Base-by-base conservation (phyloP, 2,329 filamentous ascomycete genomes). In the Aspergillus udagawae region DNA sequence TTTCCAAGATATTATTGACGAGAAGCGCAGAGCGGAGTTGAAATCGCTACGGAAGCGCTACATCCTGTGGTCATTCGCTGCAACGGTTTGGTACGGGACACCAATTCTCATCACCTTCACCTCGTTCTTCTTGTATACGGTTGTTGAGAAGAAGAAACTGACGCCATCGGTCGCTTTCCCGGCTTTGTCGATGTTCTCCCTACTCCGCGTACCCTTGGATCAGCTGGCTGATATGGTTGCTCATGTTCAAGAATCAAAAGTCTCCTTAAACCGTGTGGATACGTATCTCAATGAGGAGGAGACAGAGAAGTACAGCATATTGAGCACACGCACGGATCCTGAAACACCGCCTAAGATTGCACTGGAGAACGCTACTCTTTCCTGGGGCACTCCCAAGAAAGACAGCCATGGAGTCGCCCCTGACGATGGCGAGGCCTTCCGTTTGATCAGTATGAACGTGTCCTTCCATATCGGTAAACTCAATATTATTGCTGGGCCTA, bases 171-270 rank as follows among this genome's bases (percentile, higher is more conserved):
- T 97, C 60, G 94, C 94, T 3, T 99, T 99, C 75, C 97, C 94
- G 1, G 92, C 94, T 41, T 87, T 99, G 54, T 97, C 94, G 0
- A 86, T 99, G 62, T 99, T 99, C 74, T 92, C 92, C 71, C 86
- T 99, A 44, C 86, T 99, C 14, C 88, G 94, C 50, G 90, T 97
- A 53, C 94, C 94, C 4, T 80, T 99, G 49, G 94, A 99, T 73
- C 93, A 97, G 76, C 83, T 99, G 54, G 94, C 94, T 52, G 94
- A 99, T 74, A 99, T 99, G 94, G 89, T 97, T 69, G 94, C 94
- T 10, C 94, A 97, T 76, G 92, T 99, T 3, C 92, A 97, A 77
- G 94, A 99, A 75, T 91, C 92, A 25, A 96, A 96, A 77, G 93
- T 99, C 21, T 99, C 94, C 0, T 87, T 99, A 52, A 92, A 97